Percentiles rank a stretch among this genome's conserved stretches.
phyloP scores from a whole-genome alignment of 345 rosid species.

The Stellera chamaejasme region DNA sequence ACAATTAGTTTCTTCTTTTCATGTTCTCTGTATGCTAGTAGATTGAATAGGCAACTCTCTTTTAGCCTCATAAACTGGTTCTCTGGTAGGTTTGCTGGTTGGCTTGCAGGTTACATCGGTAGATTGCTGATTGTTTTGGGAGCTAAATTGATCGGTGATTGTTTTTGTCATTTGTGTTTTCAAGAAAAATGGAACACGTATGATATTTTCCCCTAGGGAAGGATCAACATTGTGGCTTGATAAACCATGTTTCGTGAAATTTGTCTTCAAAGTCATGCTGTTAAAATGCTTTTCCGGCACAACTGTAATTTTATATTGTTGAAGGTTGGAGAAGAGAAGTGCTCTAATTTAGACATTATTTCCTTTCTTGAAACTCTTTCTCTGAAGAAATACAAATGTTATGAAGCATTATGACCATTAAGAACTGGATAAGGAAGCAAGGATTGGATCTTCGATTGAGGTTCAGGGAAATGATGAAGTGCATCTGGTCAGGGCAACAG shows the following conservation, averaged over 20 bases:
- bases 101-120: too few species aligned
- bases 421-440: constrained; percentile 32
- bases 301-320: constrained; percentile 5
- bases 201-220: too few species aligned
- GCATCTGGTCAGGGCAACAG: constrained; percentile 55
- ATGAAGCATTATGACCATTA: constrained; percentile 37
- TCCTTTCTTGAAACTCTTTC: constrained; percentile 5
- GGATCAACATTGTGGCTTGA: too few species aligned
- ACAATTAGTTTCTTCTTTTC: too few species aligned
- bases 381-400: constrained; percentile 24
- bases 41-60: too few species aligned
- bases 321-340: not conserved
- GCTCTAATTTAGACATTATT: constrained; percentile 14
- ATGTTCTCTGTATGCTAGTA: too few species aligned
- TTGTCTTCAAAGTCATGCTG: not conserved
- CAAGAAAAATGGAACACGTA: too few species aligned
- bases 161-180: constrained; percentile 3
- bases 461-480: constrained; percentile 61
- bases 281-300: not conserved
- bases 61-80: too few species aligned
- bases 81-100: too few species aligned
- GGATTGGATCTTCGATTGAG: constrained; percentile 24
- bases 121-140: too few species aligned
- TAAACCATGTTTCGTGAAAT: too few species aligned
- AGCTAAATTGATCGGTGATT: too few species aligned